Conservation (phyloP, 2,329 filamentous ascomycete species). For the Elsinoe batatas region DNA sequence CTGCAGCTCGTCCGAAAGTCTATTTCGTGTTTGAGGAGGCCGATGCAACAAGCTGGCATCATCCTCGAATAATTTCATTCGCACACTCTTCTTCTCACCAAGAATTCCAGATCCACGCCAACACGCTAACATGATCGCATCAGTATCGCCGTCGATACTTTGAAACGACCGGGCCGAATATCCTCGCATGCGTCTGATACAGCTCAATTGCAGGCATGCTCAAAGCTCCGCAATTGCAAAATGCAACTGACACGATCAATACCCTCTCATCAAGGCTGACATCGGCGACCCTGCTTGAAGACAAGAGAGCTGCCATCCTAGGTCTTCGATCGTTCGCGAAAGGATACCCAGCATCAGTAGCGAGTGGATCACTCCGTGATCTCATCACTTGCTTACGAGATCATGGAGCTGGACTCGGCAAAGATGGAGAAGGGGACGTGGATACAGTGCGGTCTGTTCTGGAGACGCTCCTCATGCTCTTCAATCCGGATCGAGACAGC, state of each 20-base stretch:
- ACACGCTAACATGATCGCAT: too few species aligned
- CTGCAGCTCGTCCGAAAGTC: neutral
- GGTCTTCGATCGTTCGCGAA: constrained; percentile 94
- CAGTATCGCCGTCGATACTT: too few species aligned
- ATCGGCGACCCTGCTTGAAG: constrained; percentile 86
- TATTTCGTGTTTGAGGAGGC: neutral
- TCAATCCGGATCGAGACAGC: constrained; percentile 57
- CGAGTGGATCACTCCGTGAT: constrained; percentile 80
- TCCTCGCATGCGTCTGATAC: neutral
- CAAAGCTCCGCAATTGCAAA: constrained; percentile 85
- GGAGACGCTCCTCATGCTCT: constrained; percentile 91
- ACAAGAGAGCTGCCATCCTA: constrained; percentile 84
- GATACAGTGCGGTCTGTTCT: constrained; percentile 93
- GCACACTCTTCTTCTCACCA: too few species aligned
- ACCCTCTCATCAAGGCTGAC: constrained; percentile 77
- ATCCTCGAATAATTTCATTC: neutral
- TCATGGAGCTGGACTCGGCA: constrained; percentile 44
- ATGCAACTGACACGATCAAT: constrained; percentile 86
- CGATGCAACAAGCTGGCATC: neutral
- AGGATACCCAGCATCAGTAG: constrained; percentile 89
- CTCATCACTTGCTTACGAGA: constrained; percentile 77
- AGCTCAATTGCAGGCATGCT: constrained; percentile 30
- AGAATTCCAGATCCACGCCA: too few species aligned
- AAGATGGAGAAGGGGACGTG: constrained; percentile 50
- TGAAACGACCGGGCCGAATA: too few species aligned